Evolutionary conservation across 1,284 basidiomycete species (phyloP).

Genomic region (Sporisorium scitamineum): DNA sequence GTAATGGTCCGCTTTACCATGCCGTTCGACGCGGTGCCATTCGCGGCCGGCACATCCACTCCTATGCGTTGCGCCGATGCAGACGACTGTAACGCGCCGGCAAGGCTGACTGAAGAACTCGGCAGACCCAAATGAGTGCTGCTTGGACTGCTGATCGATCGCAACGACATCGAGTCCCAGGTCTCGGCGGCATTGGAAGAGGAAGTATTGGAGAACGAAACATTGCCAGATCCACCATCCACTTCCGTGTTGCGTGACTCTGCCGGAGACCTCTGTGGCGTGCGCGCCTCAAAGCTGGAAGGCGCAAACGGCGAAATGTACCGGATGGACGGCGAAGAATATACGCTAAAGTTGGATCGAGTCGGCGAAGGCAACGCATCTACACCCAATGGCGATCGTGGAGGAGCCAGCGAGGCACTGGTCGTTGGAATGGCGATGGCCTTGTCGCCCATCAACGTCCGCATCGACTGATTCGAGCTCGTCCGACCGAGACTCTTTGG

Average conservation of each 20-base stretch:
- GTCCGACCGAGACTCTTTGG: slow-evolving; percentile 15
- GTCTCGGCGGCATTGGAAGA: slow-evolving; percentile 6
- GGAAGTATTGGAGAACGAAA: slow-evolving; percentile 12
- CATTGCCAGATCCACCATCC: slow-evolving; percentile 7
- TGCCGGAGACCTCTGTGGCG: slow-evolving; percentile 3
- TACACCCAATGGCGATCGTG: slow-evolving; percentile 30
- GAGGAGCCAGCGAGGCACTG: slow-evolving; percentile 27
- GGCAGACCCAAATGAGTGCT: slow-evolving; percentile 33
- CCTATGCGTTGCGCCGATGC: slow-evolving; percentile 3
- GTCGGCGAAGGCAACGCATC: slow-evolving; percentile 40
- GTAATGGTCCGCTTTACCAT: slow-evolving; percentile 56
- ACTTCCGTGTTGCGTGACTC: slow-evolving; percentile 9
- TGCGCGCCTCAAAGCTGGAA: slow-evolving; percentile 17
- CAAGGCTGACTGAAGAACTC: slow-evolving; percentile 26
- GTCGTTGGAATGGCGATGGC: slow-evolving; percentile 11
- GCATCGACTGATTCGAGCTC: slow-evolving; percentile 28
- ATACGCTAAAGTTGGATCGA: slow-evolving; percentile 29
- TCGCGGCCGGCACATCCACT: neutral
- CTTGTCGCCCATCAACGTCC: slow-evolving; percentile 17
- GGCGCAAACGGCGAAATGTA: slow-evolving; percentile 40
- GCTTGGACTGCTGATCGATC: slow-evolving; percentile 35
- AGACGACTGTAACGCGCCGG: slow-evolving; percentile 21
- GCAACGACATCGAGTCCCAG: slow-evolving; percentile 36
- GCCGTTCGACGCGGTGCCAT: slow-evolving; percentile 2
- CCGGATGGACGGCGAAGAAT: slow-evolving; percentile 41